Evolutionary conservation across 345 rosid genomes (phyloP).

Genomic region (Eutrema japonicum): DNA sequence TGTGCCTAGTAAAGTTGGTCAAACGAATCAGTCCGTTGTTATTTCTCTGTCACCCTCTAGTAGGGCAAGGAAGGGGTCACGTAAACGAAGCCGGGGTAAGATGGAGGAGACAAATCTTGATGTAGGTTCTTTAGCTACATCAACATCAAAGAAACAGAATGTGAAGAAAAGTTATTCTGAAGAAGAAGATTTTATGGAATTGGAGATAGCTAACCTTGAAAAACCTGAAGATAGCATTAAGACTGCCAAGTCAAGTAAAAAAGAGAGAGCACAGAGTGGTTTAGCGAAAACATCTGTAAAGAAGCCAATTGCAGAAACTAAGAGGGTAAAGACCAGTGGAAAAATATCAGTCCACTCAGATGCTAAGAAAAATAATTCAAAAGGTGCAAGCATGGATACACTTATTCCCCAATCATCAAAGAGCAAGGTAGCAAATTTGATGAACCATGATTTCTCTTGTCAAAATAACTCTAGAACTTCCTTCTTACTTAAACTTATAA

Average conservation of each 20-base stretch:
- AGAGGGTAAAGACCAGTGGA: slow-evolving; percentile 27
- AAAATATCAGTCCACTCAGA: slow-evolving; percentile 28
- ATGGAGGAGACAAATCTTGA: slow-evolving; percentile 44
- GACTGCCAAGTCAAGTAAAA: slow-evolving; percentile 42
- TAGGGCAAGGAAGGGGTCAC: slow-evolving; percentile 33
- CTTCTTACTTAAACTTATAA: slow-evolving; percentile 11
- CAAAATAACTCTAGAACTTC: neutral
- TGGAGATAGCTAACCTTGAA: slow-evolving; percentile 35
- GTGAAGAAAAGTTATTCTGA: slow-evolving; percentile 37
- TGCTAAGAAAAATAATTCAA: slow-evolving; percentile 32
- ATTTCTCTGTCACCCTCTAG: slow-evolving; percentile 33
- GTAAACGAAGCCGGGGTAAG: slow-evolving; percentile 47
- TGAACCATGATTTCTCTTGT: slow-evolving; percentile 26
- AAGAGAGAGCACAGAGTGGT: slow-evolving; percentile 30
- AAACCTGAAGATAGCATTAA: slow-evolving; percentile 38
- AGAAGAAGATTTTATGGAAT: slow-evolving; percentile 39
- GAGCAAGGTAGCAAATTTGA: slow-evolving; percentile 48
- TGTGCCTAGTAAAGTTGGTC: slow-evolving; percentile 38
- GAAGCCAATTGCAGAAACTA: slow-evolving; percentile 38
- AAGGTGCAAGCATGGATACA: slow-evolving; percentile 35
- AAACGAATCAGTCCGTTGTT: slow-evolving; percentile 42
- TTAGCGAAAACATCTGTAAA: slow-evolving; percentile 35
- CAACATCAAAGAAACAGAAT: slow-evolving; percentile 27
- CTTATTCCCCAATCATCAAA: slow-evolving; percentile 39
- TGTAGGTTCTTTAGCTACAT: slow-evolving; percentile 36